Conservation (phyloP, 225 moss, liverwort and hornwort species). For the Anthoceros angustus region DNA sequence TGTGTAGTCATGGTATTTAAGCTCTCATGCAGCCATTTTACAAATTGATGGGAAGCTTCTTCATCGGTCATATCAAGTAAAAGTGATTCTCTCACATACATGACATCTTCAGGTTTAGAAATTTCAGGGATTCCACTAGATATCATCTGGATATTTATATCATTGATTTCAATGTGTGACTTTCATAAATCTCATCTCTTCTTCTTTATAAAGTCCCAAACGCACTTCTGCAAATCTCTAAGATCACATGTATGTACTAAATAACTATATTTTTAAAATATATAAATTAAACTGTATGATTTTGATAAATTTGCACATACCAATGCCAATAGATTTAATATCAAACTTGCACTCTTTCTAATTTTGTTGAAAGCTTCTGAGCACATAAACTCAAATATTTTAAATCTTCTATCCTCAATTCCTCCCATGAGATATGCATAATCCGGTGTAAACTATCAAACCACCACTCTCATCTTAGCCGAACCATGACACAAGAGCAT, state of each 20-base stretch:
- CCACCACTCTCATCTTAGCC: not conserved
- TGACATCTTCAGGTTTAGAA: not conserved
- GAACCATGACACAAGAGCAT: not conserved
- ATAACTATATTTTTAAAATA: too few relatives aligned
- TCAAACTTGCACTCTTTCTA: slow-evolving; percentile 11
- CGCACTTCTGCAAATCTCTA: too few relatives aligned
- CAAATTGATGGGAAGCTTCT: slow-evolving; percentile 8
- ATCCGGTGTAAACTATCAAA: slow-evolving; percentile 12
- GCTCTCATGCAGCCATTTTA: slow-evolving; percentile 12
- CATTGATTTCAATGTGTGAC: not conserved
- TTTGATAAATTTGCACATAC: not conserved
- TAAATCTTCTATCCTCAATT: slow-evolving; percentile 4
- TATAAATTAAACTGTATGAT: not conserved
- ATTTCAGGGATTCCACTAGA: not conserved
- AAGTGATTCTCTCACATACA: slow-evolving; percentile 7
- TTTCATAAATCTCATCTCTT: too few relatives aligned
- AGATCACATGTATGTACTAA: too few relatives aligned
- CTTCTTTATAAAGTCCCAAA: too few relatives aligned
- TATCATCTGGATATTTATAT: not conserved
- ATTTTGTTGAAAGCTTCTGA: slow-evolving; percentile 13
- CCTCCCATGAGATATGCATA: slow-evolving; percentile 14
- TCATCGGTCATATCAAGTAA: slow-evolving; percentile 4
- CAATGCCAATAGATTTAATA: slow-evolving; percentile 7
- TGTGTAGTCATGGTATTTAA: slow-evolving; percentile 7
- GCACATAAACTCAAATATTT: slow-evolving; percentile 7